A percentile compares a stretch with the other conserved stretches of the same genome.
Evolutionary conservation across 805 yeast species (phyloP).

Genomic region (Diddensiella santjacobensis): DNA sequence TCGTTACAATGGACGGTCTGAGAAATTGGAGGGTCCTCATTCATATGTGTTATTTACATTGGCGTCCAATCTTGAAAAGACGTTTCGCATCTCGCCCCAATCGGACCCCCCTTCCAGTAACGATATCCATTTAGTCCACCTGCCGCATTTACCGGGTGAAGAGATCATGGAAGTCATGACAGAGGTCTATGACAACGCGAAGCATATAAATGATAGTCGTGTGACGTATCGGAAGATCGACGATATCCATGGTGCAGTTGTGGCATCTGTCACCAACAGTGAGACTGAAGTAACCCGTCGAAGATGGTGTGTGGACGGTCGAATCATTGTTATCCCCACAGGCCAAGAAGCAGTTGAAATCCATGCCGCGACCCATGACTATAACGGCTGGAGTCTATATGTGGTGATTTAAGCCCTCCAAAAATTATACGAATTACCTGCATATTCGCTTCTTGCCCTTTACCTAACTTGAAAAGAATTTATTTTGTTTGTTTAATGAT

Average conservation of each 20-base stretch:
- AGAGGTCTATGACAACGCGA: slow-evolving; percentile 54
- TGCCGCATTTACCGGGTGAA: slow-evolving; percentile 36
- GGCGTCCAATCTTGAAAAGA: slow-evolving; percentile 54
- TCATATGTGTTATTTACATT: slow-evolving; percentile 60
- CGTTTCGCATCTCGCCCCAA: slow-evolving; percentile 59
- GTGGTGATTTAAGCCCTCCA: neutral
- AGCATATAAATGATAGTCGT: slow-evolving; percentile 46
- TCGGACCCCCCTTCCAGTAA: slow-evolving; percentile 43
- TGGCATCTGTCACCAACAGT: slow-evolving; percentile 19
- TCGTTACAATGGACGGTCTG: slow-evolving; percentile 12
- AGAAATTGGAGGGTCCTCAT: slow-evolving; percentile 39
- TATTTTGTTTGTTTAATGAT: neutral
- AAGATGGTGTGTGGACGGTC: slow-evolving; percentile 68
- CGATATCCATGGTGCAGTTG: slow-evolving; percentile 6
- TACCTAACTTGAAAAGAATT: too few species aligned
- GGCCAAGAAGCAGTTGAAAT: slow-evolving; percentile 22
- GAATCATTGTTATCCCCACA: slow-evolving; percentile 37
- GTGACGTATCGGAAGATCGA: slow-evolving; percentile 45
- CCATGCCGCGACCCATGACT: slow-evolving; percentile 18
- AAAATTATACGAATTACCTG: neutral
- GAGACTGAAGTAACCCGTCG: slow-evolving; percentile 35
- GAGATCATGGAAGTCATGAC: slow-evolving; percentile 52
- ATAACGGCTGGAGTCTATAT: slow-evolving; percentile 31
- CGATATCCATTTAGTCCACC: slow-evolving; percentile 45
- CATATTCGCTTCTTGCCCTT: too few species aligned